Base-by-base conservation (phyloP, 495 filamentous ascomycete species). In the Gamarada debralockiae region DNA sequence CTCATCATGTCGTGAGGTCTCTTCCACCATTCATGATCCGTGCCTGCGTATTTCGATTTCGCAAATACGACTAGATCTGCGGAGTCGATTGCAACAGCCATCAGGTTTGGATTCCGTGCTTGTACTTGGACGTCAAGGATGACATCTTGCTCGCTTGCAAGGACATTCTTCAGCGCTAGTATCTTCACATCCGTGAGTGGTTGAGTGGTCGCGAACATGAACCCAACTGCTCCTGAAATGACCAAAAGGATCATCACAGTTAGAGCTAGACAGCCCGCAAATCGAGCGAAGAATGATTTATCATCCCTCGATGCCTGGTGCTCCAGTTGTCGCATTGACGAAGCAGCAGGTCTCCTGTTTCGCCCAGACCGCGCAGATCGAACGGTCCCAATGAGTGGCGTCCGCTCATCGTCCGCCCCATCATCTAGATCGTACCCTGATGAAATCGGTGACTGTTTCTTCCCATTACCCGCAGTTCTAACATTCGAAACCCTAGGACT, bases 11-110 rank as follows among this genome's bases (percentile, higher is more conserved):
- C 20, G 15, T 34, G 49, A 54, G 82, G 81, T 48, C 82, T 77
- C 9, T 80, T 78, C 83, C 85, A 89, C 67, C 84, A 83, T 51
- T 85, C 82, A 48, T 75, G 75, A 52, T 90, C 86, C 21, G 81
- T 85, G 21, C 87, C 85, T 29, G 92, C 85, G 63, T 90, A 85
- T 20, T 85, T 86, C 41, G 90, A 96, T 65, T 91, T 93, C 6
- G 93, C 93, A 67, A 97, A 97, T 20, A 98, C 79, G 60, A 93
- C 88, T 46, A 97, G 76, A 65, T 97, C 87, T 60, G 92, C 85
- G 23, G 87, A 80, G 56, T 86, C 82, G 45, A 98, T 81, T 8
- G 85, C 84, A 22, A 98, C 83, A 14, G 86, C 81, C 38, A 97
- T 85, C 17, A 95, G 76, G 57, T 98, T 98, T 0, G 92, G 93